Evolutionary conservation across 2,329 filamentous ascomycete genomes (phyloP), one percentile per base, ranked within the genome.

Genomic region (Emergomyces pasteurianus): DNA sequence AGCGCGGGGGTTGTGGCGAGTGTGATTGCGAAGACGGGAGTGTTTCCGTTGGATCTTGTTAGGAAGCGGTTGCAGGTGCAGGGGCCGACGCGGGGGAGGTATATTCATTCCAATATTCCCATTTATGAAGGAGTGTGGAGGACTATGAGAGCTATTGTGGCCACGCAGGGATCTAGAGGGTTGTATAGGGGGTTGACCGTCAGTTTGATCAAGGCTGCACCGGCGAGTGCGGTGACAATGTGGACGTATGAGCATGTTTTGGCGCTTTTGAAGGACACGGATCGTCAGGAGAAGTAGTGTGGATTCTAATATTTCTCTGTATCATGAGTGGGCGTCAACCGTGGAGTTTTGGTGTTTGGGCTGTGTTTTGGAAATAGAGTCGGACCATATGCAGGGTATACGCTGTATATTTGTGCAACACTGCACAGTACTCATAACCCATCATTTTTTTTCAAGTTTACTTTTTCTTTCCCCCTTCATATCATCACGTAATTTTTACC

Each of bases 1-100:
- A 82, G 86, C 0, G 89, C 92, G 0, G 94, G 94, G 6, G 80
- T 94, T 3, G 64, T 88, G 1, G 91, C 91, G 0, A 92, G 89
- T 64, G 78, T 96, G 1, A 67, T 90, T 26, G 87, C 90, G 50
- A 99, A 99, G 77, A 95, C 91, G 38, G 85, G 83, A 1, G 90
- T 96, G 12, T 99, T 97, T 67, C 94, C 94, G 18, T 80, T 99
- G 28, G 94, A 99, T 72, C 84, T 96, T 34, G 90, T 96, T 42
- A 80, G 94, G 65, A 99, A 97, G 78, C 81, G 94, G 54, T 81
- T 99, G 66, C 94, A 99, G 75, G 91, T 99, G 3, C 94, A 99
- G 73, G 94, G 94, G 0, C 94, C 94, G 1, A 95, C 88, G 63
- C 80, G 92, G 63, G 76, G 76, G 43, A 80, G 80, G 65, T 99